Evolutionary conservation across 306 rosid genomes (phyloP).

Genomic region (Dalbergia cochinchinensis): DNA sequence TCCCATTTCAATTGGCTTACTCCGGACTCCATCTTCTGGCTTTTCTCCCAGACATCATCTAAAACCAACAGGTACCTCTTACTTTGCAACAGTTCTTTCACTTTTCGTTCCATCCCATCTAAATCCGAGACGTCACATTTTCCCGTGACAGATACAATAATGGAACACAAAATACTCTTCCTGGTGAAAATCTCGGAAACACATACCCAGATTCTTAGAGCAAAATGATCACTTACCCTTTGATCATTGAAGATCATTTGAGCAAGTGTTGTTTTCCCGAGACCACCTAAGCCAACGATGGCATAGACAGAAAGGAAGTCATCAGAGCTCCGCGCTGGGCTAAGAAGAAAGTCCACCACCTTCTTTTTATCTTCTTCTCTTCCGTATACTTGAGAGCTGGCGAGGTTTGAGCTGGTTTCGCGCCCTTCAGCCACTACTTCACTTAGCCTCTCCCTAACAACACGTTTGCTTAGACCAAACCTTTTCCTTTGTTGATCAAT

Average conservation of each 20-base stretch:
- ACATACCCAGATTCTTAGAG: background rate
- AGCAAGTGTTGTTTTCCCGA: background rate
- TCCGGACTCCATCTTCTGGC: background rate
- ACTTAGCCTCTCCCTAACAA: background rate
- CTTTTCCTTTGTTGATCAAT: background rate
- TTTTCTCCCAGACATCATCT: background rate
- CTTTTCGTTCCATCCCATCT: background rate
- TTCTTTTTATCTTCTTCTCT: background rate
- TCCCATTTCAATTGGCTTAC: background rate
- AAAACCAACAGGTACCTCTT: background rate
- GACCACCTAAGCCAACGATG: background rate
- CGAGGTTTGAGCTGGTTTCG: background rate
- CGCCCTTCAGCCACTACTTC: slow-evolving; percentile 26
- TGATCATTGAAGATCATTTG: slow-evolving; percentile 19
- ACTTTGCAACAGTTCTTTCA: background rate
- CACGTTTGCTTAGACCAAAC: background rate
- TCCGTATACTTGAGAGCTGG: background rate
- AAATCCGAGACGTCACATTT: too few species aligned
- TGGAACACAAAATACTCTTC: slow-evolving; percentile 1
- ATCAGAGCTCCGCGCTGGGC: background rate
- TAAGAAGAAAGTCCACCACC: background rate
- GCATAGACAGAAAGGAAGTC: background rate
- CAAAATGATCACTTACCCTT: background rate
- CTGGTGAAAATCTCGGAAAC: slow-evolving; percentile 2
- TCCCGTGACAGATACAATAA: background rate